A percentile compares a stretch with the other conserved stretches of the same genome.
phyloP scores from a whole-genome alignment of 2,329 filamentous ascomycete species.

The Escovopsis sp. region DNA sequence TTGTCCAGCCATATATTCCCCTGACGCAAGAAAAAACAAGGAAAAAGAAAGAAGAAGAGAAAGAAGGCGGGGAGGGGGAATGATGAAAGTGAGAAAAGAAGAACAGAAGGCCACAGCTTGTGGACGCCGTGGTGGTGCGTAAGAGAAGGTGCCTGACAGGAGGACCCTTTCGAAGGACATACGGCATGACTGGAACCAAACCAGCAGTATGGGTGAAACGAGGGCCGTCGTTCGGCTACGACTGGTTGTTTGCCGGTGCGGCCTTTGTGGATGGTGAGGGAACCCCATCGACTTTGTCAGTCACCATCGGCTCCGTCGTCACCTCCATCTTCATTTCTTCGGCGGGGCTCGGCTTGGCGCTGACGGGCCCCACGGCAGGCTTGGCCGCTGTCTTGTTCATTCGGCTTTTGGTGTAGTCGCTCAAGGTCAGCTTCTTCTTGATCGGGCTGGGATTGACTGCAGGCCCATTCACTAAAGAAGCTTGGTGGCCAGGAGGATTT shows the following conservation, averaged over 20 bases:
- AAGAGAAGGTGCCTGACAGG: too few relatives aligned
- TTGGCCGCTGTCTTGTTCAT: conserved; percentile 37
- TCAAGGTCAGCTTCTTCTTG: conserved; percentile 53
- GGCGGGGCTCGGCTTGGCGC: conserved; percentile 19
- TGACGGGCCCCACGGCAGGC: conserved; percentile 9
- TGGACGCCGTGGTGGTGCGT: too few relatives aligned
- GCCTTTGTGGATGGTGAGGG: conserved; percentile 9
- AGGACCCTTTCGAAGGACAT: too few relatives aligned
- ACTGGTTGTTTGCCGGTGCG: conserved; percentile 14
- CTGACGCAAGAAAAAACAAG: conserved; percentile 6
- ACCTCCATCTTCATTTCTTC: conserved; percentile 23
- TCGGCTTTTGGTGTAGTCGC: conserved; percentile 47
- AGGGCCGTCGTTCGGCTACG: conserved; percentile 11
- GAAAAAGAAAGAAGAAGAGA: conserved; percentile 4
- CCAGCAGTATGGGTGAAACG: too few relatives aligned
- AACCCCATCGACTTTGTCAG: conserved; percentile 15
- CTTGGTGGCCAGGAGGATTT: conserved; percentile 26
- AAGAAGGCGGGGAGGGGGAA: neutral
- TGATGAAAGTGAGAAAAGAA: conserved; percentile 5
- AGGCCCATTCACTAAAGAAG: conserved; percentile 26
- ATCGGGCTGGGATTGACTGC: conserved; percentile 39
- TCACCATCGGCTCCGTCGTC: conserved; percentile 15
- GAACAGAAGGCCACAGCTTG: too few relatives aligned
- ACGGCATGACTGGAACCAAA: too few relatives aligned
- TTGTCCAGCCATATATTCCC: conserved; percentile 9